A percentile compares a stretch with the other conserved stretches of the same genome.
phyloP scores from a whole-genome alignment of 1,139 yeast genomes.

The Scheffersomyces segobiensis region DNA sequence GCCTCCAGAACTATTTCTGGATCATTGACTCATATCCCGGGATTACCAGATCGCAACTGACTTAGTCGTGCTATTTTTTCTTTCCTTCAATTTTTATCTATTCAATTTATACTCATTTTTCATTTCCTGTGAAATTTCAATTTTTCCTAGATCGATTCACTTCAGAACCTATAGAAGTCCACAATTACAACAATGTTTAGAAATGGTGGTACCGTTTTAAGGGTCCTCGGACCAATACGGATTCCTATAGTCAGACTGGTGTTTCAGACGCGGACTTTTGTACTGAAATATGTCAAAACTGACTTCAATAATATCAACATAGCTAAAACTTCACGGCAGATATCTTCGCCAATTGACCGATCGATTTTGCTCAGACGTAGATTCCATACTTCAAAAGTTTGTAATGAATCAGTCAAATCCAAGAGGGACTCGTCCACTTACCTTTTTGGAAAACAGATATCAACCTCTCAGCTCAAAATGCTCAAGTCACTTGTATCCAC shows the following conservation, averaged over 20 bases:
- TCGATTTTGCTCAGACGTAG: not conserved
- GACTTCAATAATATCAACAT: not conserved
- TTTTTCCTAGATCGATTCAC: not conserved
- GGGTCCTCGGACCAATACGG: not conserved
- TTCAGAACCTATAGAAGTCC: not conserved
- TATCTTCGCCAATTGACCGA: not conserved
- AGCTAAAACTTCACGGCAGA: not conserved
- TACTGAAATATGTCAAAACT: not conserved
- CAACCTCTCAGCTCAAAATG: slow-evolving; percentile 60
- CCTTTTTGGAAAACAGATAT: slow-evolving; percentile 20
- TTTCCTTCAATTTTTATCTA: too few species aligned
- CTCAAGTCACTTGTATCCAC: slow-evolving; percentile 65
- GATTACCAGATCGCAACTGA: not conserved
- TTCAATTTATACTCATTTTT: too few species aligned
- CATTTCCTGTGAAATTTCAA: not conserved
- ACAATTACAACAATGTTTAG: not conserved
- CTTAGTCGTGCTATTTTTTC: not conserved
- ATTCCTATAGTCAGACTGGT: not conserved
- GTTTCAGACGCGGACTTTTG: not conserved
- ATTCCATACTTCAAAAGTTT: not conserved
- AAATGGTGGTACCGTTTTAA: not conserved
- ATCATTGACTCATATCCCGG: not conserved
- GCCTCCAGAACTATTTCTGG: not conserved
- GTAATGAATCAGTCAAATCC: not conserved
- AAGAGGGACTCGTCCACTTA: slow-evolving; percentile 7